Conservation (phyloP, 2,329 filamentous ascomycete genomes). For the Fusarium sp. region DNA sequence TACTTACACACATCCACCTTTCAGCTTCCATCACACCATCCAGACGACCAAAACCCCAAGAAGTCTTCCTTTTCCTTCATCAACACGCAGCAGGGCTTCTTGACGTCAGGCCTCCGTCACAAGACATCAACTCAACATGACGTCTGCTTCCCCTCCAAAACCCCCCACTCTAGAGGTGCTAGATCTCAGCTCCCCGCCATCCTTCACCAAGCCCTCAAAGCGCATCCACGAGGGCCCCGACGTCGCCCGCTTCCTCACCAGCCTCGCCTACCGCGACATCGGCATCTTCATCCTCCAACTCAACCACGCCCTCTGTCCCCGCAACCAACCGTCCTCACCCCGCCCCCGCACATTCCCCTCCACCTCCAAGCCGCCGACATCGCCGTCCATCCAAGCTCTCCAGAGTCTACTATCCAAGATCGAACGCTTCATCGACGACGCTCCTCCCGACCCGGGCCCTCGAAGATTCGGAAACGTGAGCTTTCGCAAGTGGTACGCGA, state of each 20-base stretch:
- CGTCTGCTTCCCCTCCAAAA: conserved; percentile 34
- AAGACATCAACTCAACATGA: conserved; percentile 30
- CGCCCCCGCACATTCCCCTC: conserved; percentile 56
- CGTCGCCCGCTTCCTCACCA: conserved; percentile 82
- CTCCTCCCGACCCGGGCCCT: conserved; percentile 86
- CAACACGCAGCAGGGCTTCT: not conserved
- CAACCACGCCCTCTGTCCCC: conserved; percentile 86
- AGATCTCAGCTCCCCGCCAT: conserved; percentile 57
- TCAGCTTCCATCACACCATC: not conserved
- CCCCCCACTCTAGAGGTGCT: conserved; percentile 59
- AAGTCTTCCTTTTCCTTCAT: not conserved
- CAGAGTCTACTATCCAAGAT: conserved; percentile 75
- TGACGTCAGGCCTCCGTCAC: not conserved
- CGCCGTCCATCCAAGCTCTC: conserved; percentile 71
- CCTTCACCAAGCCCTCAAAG: conserved; percentile 79
- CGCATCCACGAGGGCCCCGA: conserved; percentile 87
- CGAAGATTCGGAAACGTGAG: conserved; percentile 92
- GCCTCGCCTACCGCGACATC: conserved; percentile 87
- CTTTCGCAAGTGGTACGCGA: conserved; percentile 84
- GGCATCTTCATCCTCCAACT: conserved; percentile 90
- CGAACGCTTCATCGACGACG: conserved; percentile 77
- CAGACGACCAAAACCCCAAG: not conserved
- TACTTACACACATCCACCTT: conserved; percentile 9
- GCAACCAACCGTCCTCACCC: conserved; percentile 56
- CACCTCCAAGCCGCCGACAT: conserved; percentile 56